phyloP scores from a whole-genome alignment of 441 rosid genomes.

The Daphne laureola region DNA sequence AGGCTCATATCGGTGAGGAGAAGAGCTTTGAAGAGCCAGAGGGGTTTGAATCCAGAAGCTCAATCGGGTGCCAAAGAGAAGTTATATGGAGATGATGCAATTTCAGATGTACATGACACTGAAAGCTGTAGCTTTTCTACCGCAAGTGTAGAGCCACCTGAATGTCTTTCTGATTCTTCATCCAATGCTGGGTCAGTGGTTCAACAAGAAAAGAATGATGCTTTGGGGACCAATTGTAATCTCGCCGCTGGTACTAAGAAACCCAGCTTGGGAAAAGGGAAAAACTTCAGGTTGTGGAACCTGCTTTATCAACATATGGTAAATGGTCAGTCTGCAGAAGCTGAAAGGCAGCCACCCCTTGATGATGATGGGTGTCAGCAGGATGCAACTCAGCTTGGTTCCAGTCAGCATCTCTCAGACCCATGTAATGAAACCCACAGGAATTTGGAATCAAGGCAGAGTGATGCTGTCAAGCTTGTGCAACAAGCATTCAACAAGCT shows the following conservation, averaged over 20 bases:
- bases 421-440: constrained; percentile 18
- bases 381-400: constrained; percentile 13
- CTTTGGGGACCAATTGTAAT: constrained; percentile 9
- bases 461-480: constrained; percentile 61
- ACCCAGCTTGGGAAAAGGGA: constrained; percentile 26
- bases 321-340: constrained; percentile 37
- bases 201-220: constrained; percentile 20
- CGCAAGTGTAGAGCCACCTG: neutral
- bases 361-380: constrained; percentile 14
- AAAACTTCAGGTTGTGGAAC: constrained; percentile 31
- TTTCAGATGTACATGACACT: neutral
- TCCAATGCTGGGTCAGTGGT: constrained; percentile 9
- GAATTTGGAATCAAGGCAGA: constrained; percentile 33
- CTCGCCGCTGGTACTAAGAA: constrained; percentile 10
- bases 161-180: constrained; percentile 3
- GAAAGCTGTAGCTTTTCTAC: constrained; percentile 6
- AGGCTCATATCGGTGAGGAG: constrained; percentile 61
- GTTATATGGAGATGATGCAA: constrained; percentile 1
- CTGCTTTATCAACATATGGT: constrained; percentile 45
- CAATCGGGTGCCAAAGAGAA: constrained; percentile 23
- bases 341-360: constrained; percentile 20
- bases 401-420: constrained; percentile 18
- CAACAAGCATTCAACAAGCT: constrained; percentile 75
- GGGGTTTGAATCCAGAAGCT: constrained; percentile 31
- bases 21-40: constrained; percentile 38